Percentiles rank a stretch among this genome's conserved stretches.
Conservation (phyloP, 768 basidiomycete species). For the Trametes meyenii region DNA sequence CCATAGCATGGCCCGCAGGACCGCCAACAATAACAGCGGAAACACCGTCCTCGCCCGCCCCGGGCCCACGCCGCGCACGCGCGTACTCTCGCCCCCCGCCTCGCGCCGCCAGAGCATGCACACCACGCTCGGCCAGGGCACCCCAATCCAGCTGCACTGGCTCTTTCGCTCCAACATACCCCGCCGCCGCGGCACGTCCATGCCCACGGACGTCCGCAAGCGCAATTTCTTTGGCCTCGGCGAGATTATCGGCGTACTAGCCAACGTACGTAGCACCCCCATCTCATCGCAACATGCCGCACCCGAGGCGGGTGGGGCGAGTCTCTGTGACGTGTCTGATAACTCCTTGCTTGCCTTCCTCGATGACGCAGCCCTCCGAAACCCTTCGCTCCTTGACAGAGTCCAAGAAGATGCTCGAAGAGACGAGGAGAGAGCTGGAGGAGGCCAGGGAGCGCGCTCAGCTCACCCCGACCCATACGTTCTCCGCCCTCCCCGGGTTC, state of each 20-base stretch:
- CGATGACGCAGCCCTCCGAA: constrained; percentile 62
- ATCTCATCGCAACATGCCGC: constrained; percentile 5
- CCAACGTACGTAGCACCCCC: constrained; percentile 61
- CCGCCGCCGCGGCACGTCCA: constrained; percentile 58
- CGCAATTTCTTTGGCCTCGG: constrained; percentile 80
- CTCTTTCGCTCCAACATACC: constrained; percentile 76
- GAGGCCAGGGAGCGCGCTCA: constrained; percentile 70
- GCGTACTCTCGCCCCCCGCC: constrained; percentile 31
- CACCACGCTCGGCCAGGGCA: constrained; percentile 23
- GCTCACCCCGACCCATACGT: constrained; percentile 73
- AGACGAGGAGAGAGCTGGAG: constrained; percentile 73
- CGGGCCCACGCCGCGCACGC: constrained; percentile 25
- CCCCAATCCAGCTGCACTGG: constrained; percentile 56
- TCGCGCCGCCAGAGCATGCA: constrained; percentile 35
- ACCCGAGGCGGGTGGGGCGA: neutral
- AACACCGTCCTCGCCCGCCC: constrained; percentile 21
- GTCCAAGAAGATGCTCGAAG: constrained; percentile 73
- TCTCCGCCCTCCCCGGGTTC: constrained; percentile 76
- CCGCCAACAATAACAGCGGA: constrained; percentile 17
- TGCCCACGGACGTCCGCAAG: constrained; percentile 63
- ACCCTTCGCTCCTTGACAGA: constrained; percentile 81
- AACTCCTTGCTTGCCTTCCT: constrained; percentile 11
- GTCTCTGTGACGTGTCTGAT: constrained; percentile 19
- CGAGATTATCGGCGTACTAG: constrained; percentile 73
- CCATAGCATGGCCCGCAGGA: constrained; percentile 26